A percentile compares a stretch with the other conserved stretches of the same genome.
phyloP scores from a whole-genome alignment of 2,329 filamentous ascomycete species.

The Periconia sp. region DNA sequence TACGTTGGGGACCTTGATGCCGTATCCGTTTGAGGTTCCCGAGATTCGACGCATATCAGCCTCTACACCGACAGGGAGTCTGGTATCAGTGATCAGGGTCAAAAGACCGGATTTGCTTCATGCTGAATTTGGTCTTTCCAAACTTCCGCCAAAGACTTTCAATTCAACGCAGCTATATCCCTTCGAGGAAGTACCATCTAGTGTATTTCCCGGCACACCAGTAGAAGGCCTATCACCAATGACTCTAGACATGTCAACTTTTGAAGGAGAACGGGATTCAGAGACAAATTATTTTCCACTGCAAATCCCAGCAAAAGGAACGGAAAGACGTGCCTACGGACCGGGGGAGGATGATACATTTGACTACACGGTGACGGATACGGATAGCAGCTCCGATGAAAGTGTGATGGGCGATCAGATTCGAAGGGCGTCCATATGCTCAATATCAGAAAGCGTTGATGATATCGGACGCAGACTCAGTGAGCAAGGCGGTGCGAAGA shows the following conservation, averaged over 20 bases:
- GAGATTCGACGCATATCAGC: slow-evolving; percentile 4
- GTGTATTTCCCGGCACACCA: background rate
- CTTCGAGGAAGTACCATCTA: background rate
- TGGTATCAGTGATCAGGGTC: background rate
- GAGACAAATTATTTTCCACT: background rate
- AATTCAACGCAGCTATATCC: background rate
- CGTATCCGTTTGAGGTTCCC: background rate
- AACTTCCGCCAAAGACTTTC: background rate
- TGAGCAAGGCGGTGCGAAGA: background rate
- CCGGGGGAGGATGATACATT: background rate
- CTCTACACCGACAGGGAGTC: background rate
- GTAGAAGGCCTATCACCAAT: background rate
- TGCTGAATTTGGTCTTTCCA: background rate
- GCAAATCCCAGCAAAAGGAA: background rate
- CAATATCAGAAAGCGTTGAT: background rate
- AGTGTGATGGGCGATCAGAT: background rate
- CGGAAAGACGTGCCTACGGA: background rate
- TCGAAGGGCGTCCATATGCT: background rate
- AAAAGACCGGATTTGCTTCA: background rate
- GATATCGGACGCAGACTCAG: background rate
- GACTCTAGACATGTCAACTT: background rate
- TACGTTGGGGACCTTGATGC: background rate
- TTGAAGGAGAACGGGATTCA: background rate
- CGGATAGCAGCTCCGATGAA: background rate
- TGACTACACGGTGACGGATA: background rate